These are phyloP conservation scores for Vanrija sp. DNA, from an alignment of 1,284 basidiomycete genomes.

Conservation along the genomic window DNA sequence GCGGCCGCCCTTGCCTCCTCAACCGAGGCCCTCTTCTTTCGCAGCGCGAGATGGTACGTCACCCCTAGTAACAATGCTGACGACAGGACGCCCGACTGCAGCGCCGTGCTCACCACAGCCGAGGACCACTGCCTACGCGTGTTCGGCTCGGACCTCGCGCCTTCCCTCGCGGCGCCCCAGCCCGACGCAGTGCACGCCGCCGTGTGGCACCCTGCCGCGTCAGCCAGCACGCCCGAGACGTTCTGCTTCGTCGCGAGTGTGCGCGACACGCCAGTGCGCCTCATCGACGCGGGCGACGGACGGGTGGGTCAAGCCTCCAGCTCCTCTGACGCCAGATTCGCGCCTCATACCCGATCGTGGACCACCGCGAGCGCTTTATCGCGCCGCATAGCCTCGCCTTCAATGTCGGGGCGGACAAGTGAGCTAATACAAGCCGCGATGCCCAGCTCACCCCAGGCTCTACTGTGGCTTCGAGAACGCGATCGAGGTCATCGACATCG, in stretches of 20 bases:
- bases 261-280: conserved; percentile 72
- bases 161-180: conserved; percentile 49
- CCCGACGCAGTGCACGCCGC: conserved; percentile 68
- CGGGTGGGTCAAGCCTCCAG: conserved; percentile 54
- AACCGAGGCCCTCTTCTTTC: conserved; percentile 30
- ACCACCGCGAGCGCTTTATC: conserved; percentile 81
- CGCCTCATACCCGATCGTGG: conserved; percentile 85
- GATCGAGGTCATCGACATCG: conserved; percentile 80
- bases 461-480: conserved; percentile 87
- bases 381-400: conserved; percentile 79
- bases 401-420: conserved; percentile 66
- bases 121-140: conserved; percentile 42
- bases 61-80: conserved; percentile 1
- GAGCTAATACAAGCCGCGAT: conserved; percentile 18
- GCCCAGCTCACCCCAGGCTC: conserved; percentile 53
- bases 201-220: conserved; percentile 75
- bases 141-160: conserved; percentile 13
- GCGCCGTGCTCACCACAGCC: conserved; percentile 35
- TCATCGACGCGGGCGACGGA: conserved; percentile 72
- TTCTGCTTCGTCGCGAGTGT: conserved; percentile 78
- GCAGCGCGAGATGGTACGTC: conserved; percentile 40
- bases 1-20: conserved; percentile 1
- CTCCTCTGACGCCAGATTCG: conserved; percentile 57
- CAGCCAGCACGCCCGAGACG: conserved; percentile 56
- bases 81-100: conserved; percentile 40